Percentiles rank a stretch among this genome's conserved stretches.
Evolutionary conservation across 2,329 filamentous ascomycete species (phyloP).

Genomic region (Hirsutella rhossiliensis): DNA sequence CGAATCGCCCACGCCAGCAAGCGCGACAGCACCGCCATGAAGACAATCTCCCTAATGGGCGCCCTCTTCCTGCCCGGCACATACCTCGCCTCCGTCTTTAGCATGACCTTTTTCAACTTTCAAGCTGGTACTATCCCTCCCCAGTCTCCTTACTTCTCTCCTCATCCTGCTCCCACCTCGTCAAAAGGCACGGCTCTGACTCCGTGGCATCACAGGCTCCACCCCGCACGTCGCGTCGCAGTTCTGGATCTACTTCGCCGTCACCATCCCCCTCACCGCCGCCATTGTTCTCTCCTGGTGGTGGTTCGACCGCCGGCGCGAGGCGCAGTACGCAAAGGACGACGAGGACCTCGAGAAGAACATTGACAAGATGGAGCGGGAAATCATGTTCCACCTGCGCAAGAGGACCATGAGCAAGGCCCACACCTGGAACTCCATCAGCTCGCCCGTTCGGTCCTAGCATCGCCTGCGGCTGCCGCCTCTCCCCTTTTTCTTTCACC

Average conservation of each 20-base stretch:
- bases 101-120: slow-evolving; percentile 57
- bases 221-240: slow-evolving; percentile 9
- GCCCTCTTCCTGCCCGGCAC: slow-evolving; percentile 52
- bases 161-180: background rate
- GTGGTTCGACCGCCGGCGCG: slow-evolving; percentile 37
- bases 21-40: slow-evolving; percentile 52
- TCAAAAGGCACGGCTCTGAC: background rate
- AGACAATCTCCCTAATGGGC: slow-evolving; percentile 51
- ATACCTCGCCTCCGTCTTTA: slow-evolving; percentile 50
- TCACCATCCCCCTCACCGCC: slow-evolving; percentile 46
- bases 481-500: too few species aligned
- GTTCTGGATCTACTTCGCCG: slow-evolving; percentile 52
- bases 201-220: background rate
- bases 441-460: slow-evolving; percentile 13
- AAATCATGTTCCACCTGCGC: slow-evolving; percentile 43
- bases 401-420: slow-evolving; percentile 45
- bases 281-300: slow-evolving; percentile 44
- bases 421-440: slow-evolving; percentile 37
- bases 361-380: slow-evolving; percentile 43
- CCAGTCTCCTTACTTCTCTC: background rate
- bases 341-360: slow-evolving; percentile 40
- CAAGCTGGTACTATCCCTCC: slow-evolving; percentile 24
- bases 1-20: slow-evolving; percentile 48
- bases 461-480: background rate
- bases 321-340: slow-evolving; percentile 34